These are phyloP conservation scores for Phytophthora cactorum DNA, from an alignment of 352 stramenopile species.

Conservation along the genomic window DNA sequence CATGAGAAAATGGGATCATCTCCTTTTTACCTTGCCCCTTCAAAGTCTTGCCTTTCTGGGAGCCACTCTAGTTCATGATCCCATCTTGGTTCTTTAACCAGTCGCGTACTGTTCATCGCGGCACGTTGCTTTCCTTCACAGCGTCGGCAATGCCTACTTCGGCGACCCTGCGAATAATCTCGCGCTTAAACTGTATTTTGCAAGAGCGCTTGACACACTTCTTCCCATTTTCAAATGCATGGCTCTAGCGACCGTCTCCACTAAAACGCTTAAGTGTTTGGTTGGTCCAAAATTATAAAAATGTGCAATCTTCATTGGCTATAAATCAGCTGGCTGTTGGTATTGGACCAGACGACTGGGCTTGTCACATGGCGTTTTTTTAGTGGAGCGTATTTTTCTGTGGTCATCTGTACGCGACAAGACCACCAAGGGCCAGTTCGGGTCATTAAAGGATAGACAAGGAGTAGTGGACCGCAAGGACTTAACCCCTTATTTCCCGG, in stretches of 20 bases:
- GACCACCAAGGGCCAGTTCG: too few species aligned
- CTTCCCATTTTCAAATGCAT: not conserved
- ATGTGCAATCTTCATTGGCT: not conserved
- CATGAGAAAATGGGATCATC: conserved; percentile 13
- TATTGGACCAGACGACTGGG: not conserved
- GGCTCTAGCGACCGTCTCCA: not conserved
- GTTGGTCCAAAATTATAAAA: not conserved
- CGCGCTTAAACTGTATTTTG: conserved; percentile 13
- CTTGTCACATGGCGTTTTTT: not conserved
- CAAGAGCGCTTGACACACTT: conserved; percentile 8
- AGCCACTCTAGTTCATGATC: conserved; percentile 3
- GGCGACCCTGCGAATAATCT: not conserved
- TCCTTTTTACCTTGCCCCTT: conserved; percentile 23
- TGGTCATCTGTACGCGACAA: too few species aligned
- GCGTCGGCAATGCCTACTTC: not conserved
- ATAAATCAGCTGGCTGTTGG: not conserved
- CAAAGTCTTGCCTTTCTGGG: conserved; percentile 14
- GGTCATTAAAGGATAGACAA: too few species aligned
- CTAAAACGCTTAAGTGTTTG: not conserved
- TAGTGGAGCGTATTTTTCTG: too few species aligned
- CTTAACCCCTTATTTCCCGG: too few species aligned
- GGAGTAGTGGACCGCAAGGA: too few species aligned
- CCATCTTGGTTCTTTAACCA: not conserved
- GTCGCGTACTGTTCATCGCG: conserved; percentile 9
- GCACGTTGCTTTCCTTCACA: conserved; percentile 3